Evolutionary conservation across 2,329 filamentous ascomycete genomes (phyloP).

Genomic region (Diaporthe batatas): DNA sequence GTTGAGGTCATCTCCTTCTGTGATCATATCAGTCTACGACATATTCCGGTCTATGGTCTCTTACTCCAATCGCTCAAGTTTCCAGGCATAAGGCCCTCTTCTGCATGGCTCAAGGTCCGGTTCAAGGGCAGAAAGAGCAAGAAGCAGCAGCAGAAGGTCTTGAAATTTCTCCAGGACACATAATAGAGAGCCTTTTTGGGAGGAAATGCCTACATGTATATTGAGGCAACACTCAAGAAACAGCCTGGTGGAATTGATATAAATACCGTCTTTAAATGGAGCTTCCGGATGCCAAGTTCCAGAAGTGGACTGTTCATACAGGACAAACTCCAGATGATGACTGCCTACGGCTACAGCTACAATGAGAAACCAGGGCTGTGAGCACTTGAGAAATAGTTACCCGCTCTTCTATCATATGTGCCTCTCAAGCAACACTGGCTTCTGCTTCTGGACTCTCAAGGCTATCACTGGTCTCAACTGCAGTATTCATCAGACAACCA

Average conservation of each 20-base stretch:
- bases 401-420: accelerated
- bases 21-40: no score
- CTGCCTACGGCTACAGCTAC: neutral
- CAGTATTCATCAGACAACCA: neutral
- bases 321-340: neutral
- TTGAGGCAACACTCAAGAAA: neutral
- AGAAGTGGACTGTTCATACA: neutral
- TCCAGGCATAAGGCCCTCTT: neutral
- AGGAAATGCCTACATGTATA: neutral
- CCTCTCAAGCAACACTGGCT: neutral
- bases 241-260: neutral
- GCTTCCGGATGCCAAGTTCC: neutral
- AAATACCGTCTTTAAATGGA: neutral
- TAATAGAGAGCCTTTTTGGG: no score
- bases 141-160: neutral
- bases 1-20: neutral
- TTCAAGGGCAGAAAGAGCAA: neutral
- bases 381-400: neutral
- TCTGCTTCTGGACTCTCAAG: neutral
- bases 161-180: neutral
- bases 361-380: neutral
- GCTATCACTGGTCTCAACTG: neutral
- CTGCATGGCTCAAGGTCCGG: neutral
- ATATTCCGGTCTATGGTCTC: neutral
- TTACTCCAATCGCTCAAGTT: neutral